phyloP scores from a whole-genome alignment of 352 stramenopile species.

The Globisporangium spiculum region DNA sequence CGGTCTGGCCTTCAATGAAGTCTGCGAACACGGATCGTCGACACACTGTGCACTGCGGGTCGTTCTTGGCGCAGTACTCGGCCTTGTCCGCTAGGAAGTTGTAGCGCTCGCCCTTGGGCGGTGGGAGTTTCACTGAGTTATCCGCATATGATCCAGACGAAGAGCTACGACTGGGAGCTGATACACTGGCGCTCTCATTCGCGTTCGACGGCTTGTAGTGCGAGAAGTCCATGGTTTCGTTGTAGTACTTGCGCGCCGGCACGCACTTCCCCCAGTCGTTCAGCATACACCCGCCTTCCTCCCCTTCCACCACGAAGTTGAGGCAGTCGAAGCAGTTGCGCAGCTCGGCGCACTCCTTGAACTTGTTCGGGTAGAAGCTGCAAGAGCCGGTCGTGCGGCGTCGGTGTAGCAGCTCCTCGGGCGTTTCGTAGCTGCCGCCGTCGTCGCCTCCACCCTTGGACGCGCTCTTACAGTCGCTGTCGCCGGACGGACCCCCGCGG shows the following conservation, averaged over 20 bases:
- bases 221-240: slow-evolving; percentile 13
- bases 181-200: neutral
- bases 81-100: slow-evolving; percentile 12
- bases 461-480: slow-evolving; percentile 11
- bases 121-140: neutral
- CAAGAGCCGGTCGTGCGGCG: slow-evolving; percentile 36
- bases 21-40: slow-evolving; percentile 19
- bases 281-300: slow-evolving; percentile 38
- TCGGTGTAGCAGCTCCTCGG: slow-evolving; percentile 19
- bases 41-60: slow-evolving; percentile 13
- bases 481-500: neutral
- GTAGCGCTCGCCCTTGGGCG: neutral
- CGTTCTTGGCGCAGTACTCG: slow-evolving; percentile 14
- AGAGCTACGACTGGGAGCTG: neutral
- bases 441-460: slow-evolving; percentile 2
- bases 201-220: slow-evolving; percentile 10
- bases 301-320: slow-evolving; percentile 38
- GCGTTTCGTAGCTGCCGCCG: slow-evolving; percentile 13
- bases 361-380: slow-evolving; percentile 37
- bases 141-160: neutral
- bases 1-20: slow-evolving; percentile 12
- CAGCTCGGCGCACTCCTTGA: slow-evolving; percentile 35
- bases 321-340: slow-evolving; percentile 52
- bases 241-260: slow-evolving; percentile 3
- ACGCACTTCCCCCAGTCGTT: slow-evolving; percentile 23